These are phyloP conservation scores for Maudiozyma bulderi DNA, from an alignment of 805 yeast species.

Conservation along the genomic window DNA sequence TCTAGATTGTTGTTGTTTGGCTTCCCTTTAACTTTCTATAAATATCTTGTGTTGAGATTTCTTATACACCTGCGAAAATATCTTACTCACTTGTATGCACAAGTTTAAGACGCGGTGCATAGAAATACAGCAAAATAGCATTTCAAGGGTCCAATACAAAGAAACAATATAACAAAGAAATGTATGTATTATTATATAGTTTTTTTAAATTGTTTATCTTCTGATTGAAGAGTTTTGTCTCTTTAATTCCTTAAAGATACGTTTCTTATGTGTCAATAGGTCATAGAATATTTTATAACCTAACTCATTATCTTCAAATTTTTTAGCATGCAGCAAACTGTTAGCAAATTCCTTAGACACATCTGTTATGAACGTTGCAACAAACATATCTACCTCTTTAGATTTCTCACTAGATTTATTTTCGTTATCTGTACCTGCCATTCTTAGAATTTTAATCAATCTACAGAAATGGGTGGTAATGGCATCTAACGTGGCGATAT, in stretches of 20 bases:
- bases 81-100: no score
- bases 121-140: no score
- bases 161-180: not conserved
- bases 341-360: slow-evolving; percentile 60
- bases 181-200: not conserved
- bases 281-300: slow-evolving; percentile 53
- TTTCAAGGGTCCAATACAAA: not conserved
- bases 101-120: no score
- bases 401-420: not conserved
- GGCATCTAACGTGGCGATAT: slow-evolving; percentile 72
- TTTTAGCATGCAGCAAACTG: slow-evolving; percentile 39
- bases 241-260: slow-evolving; percentile 57
- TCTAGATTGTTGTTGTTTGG: no score
- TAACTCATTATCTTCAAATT: slow-evolving; percentile 49
- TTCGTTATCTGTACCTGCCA: slow-evolving; percentile 24
- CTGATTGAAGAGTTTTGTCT: slow-evolving; percentile 9
- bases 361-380: slow-evolving; percentile 32
- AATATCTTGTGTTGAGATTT: no score
- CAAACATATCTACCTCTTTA: slow-evolving; percentile 22
- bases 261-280: slow-evolving; percentile 47
- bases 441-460: slow-evolving; percentile 43
- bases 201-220: not conserved
- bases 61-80: no score
- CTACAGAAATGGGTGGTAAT: slow-evolving; percentile 67
- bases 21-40: no score